Conservation (phyloP, 2,329 filamentous ascomycete genomes). For the Epichloe uncinata region DNA sequence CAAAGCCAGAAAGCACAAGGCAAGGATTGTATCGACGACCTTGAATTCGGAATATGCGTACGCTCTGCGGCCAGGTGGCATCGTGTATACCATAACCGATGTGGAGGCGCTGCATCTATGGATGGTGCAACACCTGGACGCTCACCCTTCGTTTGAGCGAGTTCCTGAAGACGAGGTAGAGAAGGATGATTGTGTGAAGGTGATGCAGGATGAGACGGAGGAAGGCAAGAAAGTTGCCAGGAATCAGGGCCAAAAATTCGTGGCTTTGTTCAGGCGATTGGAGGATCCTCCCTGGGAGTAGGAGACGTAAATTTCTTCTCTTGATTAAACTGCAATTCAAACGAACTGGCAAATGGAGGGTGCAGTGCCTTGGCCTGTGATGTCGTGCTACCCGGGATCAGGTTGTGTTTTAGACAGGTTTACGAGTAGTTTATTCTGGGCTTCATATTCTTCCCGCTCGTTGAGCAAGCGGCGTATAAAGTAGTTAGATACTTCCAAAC, state of each 20-base stretch:
- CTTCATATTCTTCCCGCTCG: too few relatives aligned
- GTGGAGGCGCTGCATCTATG: constrained; percentile 87
- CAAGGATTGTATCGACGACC: constrained; percentile 78
- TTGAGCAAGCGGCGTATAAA: background rate
- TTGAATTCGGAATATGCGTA: constrained; percentile 91
- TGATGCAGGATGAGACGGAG: constrained; percentile 79
- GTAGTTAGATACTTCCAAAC: background rate
- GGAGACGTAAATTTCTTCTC: too few relatives aligned
- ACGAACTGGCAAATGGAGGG: background rate
- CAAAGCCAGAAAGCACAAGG: constrained; percentile 94
- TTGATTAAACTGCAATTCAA: background rate
- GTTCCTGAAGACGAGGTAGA: constrained; percentile 55
- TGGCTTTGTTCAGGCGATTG: constrained; percentile 72
- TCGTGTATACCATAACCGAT: constrained; percentile 94
- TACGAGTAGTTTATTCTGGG: background rate
- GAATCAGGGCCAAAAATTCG: constrained; percentile 82
- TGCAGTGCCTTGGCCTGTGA: background rate
- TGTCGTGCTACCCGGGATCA: background rate
- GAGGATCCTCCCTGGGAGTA: constrained; percentile 65
- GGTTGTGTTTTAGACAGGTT: background rate
- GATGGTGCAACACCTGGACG: constrained; percentile 80
- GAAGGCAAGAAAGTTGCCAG: constrained; percentile 94
- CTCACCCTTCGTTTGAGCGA: constrained; percentile 66
- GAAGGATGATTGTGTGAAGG: constrained; percentile 53
- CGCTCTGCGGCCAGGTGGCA: constrained; percentile 66